phyloP scores from a whole-genome alignment of 345 rosid species.

The Melaleuca alternifolia region DNA sequence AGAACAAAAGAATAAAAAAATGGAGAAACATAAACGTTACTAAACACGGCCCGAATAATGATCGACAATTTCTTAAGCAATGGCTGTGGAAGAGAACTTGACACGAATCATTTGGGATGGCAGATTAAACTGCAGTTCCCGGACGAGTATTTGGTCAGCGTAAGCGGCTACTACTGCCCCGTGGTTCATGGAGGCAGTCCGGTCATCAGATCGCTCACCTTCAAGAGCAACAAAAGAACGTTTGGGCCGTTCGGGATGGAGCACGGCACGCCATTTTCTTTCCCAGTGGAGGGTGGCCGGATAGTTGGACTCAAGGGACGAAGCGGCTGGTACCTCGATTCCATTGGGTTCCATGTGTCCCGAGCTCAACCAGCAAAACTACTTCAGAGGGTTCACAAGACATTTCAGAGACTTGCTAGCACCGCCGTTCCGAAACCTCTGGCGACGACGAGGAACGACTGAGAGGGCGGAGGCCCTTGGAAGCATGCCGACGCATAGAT shows the following conservation, averaged over 20 bases:
- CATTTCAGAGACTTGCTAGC: constrained; percentile 37
- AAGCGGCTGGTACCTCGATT: constrained; percentile 68
- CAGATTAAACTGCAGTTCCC: constrained; percentile 73
- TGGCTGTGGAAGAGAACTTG: background rate
- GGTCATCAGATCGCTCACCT: constrained; percentile 58
- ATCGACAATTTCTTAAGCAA: background rate
- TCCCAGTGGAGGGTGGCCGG: constrained; percentile 39
- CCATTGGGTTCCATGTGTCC: constrained; percentile 49
- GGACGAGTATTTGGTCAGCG: constrained; percentile 47
- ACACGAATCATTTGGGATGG: background rate
- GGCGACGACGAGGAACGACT: background rate
- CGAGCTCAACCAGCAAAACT: constrained; percentile 31
- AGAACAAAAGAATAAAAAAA: too few relatives aligned
- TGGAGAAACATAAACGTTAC: background rate
- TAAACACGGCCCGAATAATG: too few relatives aligned
- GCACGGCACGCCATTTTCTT: constrained; percentile 62
- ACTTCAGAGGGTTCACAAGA: constrained; percentile 36
- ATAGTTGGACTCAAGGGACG: constrained; percentile 62
- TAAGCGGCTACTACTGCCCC: constrained; percentile 50
- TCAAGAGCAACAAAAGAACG: constrained; percentile 52
- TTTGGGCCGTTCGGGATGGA: constrained; percentile 66
- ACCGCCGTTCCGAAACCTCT: background rate
- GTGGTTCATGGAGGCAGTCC: constrained; percentile 48
- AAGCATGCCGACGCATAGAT: background rate
- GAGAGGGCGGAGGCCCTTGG: background rate